Evolutionary conservation across 495 filamentous ascomycete species (phyloP).

Genomic region (Penicillium subrubescens): DNA sequence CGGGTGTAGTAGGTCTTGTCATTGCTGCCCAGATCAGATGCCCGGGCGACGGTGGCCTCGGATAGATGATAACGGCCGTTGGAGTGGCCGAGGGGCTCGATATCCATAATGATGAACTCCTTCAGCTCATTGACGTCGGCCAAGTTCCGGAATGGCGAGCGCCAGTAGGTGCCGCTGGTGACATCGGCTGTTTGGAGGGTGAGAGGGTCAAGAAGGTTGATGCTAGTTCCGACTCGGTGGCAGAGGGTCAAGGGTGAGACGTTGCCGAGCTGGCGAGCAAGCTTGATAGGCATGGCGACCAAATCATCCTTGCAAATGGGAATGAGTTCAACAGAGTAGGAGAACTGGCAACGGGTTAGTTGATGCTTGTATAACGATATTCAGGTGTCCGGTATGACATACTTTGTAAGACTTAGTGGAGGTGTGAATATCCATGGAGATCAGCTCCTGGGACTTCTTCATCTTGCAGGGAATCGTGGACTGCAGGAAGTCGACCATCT

Average conservation of each 20-base stretch:
- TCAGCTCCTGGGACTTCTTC: constrained; percentile 91
- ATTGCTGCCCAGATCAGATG: constrained; percentile 86
- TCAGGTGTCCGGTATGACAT: background rate
- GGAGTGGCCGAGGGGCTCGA: constrained; percentile 72
- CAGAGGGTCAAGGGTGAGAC: constrained; percentile 83
- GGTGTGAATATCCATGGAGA: constrained; percentile 91
- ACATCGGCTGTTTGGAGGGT: constrained; percentile 91
- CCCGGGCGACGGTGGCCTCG: constrained; percentile 83
- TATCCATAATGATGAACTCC: constrained; percentile 94
- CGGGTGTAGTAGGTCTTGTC: constrained; percentile 82
- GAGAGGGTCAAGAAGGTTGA: constrained; percentile 87
- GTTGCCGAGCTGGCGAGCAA: constrained; percentile 83
- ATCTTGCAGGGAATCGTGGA: constrained; percentile 68
- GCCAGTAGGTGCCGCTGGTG: constrained; percentile 80
- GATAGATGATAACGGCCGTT: constrained; percentile 83
- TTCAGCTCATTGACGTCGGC: constrained; percentile 83
- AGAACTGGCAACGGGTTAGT: constrained; percentile 49
- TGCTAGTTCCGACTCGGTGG: constrained; percentile 81
- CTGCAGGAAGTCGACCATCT: constrained; percentile 83
- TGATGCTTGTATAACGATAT: background rate
- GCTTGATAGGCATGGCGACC: constrained; percentile 84
- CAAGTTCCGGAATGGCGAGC: constrained; percentile 77
- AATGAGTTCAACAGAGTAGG: constrained; percentile 80
- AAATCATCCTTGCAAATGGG: constrained; percentile 97
- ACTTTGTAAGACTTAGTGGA: constrained; percentile 82